Conservation (phyloP, 768 basidiomycete species). For the Phaeolepiota aurea region DNA sequence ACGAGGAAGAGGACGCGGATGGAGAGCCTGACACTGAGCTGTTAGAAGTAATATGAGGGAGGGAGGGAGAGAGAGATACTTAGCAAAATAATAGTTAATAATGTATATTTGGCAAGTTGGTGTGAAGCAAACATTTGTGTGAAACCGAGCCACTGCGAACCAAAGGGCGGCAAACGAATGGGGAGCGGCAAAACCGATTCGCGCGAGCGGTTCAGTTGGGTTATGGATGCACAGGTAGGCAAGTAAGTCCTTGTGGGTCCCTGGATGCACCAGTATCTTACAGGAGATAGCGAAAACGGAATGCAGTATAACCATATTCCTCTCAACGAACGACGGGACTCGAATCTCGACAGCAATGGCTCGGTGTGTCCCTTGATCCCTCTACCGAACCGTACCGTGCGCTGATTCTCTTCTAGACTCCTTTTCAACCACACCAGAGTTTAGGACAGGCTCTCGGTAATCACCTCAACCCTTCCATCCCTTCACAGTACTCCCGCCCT, state of each 20-base stretch:
- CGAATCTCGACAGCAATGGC: slow-evolving; percentile 47
- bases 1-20: slow-evolving; percentile 36
- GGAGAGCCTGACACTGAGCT: slow-evolving; percentile 28
- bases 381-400: slow-evolving; percentile 17
- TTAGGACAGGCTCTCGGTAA: slow-evolving; percentile 53
- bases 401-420: slow-evolving; percentile 26
- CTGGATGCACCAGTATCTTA: slow-evolving; percentile 11
- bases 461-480: slow-evolving; percentile 34
- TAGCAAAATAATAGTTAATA: slow-evolving; percentile 4
- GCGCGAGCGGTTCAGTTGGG: slow-evolving; percentile 20
- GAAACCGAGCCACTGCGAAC: slow-evolving; percentile 22
- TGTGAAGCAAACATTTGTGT: slow-evolving; percentile 15
- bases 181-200: slow-evolving; percentile 10
- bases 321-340: slow-evolving; percentile 42
- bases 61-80: slow-evolving; percentile 11
- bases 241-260: slow-evolving; percentile 25
- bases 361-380: slow-evolving; percentile 37
- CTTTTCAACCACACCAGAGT: slow-evolving; percentile 50
- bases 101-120: slow-evolving; percentile 14
- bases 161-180: slow-evolving; percentile 2
- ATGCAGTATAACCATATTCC: slow-evolving; percentile 59
- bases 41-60: slow-evolving; percentile 16
- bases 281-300: slow-evolving; percentile 38
- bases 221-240: slow-evolving; percentile 28
- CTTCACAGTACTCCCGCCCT: slow-evolving; percentile 14